Conservation (phyloP, 768 basidiomycete genomes). For the Tricholoma sp. region DNA sequence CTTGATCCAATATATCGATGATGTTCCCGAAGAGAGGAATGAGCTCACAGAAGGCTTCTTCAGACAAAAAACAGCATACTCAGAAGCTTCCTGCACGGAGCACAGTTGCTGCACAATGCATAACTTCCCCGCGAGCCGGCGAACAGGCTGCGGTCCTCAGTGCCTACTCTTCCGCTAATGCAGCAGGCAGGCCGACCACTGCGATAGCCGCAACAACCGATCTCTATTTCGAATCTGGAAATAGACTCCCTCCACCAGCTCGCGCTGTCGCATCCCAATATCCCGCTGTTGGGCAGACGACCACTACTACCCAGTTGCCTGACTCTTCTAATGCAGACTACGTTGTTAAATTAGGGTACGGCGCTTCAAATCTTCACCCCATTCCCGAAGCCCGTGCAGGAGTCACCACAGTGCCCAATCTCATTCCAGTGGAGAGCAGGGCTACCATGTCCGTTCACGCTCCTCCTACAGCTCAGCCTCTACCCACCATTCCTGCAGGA, state of each 20-base stretch:
- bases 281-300: not conserved
- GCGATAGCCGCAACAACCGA: not conserved
- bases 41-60: too few relatives aligned
- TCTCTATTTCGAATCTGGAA: not conserved
- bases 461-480: not conserved
- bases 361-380: not conserved
- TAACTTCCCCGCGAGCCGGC: not conserved
- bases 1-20: too few relatives aligned
- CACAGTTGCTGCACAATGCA: not conserved
- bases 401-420: not conserved
- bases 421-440: not conserved
- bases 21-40: too few relatives aligned
- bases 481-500: not conserved
- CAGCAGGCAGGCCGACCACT: not conserved
- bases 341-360: not conserved
- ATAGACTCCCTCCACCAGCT: too few relatives aligned
- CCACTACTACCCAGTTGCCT: not conserved
- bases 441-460: not conserved
- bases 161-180: not conserved
- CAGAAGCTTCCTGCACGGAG: not conserved
- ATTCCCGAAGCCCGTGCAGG: not conserved
- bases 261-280: not conserved
- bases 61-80: too few relatives aligned
- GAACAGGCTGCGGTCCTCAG: not conserved
- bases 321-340: not conserved